Evolutionary conservation across 2,329 filamentous ascomycete species (phyloP).

Genomic region (Xylariales sp.): DNA sequence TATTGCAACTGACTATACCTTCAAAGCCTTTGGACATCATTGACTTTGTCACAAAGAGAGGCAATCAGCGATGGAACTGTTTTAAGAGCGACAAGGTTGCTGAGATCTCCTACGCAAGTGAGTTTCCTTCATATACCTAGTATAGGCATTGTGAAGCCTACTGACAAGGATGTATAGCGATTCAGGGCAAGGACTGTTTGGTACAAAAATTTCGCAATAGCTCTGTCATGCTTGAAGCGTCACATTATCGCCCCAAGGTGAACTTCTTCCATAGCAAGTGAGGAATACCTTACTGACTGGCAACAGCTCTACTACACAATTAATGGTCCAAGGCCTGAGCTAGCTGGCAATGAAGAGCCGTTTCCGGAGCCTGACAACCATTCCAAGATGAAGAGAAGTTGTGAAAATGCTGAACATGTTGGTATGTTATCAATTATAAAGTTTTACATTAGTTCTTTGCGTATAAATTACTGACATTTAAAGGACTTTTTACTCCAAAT

Average conservation of each 20-base stretch:
- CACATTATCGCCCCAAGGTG: conserved; percentile 81
- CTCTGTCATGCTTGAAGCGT: conserved; percentile 85
- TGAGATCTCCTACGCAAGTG: conserved; percentile 93
- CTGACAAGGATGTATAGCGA: too few species aligned
- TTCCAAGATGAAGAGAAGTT: conserved; percentile 82
- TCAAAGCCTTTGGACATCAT: conserved; percentile 67
- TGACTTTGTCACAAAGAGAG: conserved; percentile 64
- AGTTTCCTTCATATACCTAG: conserved; percentile 30
- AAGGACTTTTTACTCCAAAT: conserved; percentile 76
- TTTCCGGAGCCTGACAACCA: conserved; percentile 81
- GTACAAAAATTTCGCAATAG: conserved; percentile 96
- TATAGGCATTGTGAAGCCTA: too few species aligned
- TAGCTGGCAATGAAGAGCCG: conserved; percentile 65
- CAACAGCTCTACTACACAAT: conserved; percentile 47
- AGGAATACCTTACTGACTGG: conserved; percentile 13
- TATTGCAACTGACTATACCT: conserved; percentile 32
- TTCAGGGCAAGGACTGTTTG: conserved; percentile 87
- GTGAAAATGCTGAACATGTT: conserved; percentile 80
- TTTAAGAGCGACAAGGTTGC: conserved; percentile 82
- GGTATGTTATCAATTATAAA: conserved; percentile 46
- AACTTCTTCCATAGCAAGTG: too few species aligned
- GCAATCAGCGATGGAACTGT: conserved; percentile 73
- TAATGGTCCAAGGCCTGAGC: conserved; percentile 41
- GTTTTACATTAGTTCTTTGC: too few species aligned
- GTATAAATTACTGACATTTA: conserved; percentile 5